Evolutionary conservation across 2,329 filamentous ascomycete species (phyloP), one percentile per base, ranked within the genome.

Genomic region (Fusarium duplospermum): DNA sequence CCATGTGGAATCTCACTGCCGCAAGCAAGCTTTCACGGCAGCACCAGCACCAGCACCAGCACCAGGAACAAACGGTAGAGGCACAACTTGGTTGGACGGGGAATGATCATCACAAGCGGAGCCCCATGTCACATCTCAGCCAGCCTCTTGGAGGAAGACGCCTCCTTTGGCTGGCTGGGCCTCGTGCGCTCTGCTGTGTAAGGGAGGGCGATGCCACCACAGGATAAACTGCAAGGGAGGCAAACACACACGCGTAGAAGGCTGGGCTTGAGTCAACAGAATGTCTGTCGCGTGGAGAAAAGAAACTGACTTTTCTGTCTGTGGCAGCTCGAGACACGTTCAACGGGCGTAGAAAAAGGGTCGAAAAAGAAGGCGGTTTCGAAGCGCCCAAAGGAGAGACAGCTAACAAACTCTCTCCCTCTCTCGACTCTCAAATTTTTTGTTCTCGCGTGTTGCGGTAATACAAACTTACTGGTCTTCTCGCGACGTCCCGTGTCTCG

Each of bases 31-130:
- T 27, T 36, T 45, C 27, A 33, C 58, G 58, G 58, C 58, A 60
- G 33, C 20, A 36, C 52, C 52, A 57, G n/a, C n/a, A 22, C 52
- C 52, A 57, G 20, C 31, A 57, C 61, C 61, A 24, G 24, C 31
- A 57, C 61, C 61, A 63, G 61, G 61, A 63, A 63, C 61, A 33
- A 63, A 56, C 61, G 47, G 47, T 22, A 9, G 47, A 36, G 18
- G 47, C 31, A 16, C 4, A 4, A 31, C 27, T 20, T 54, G 47
- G 47, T 54, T 54, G 47, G 47, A n/a, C 14, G 24, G 27, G 47
- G 31, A 33, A 11, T 5, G 9, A 54, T 31, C 27, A 45, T 64
- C 33, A 58, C 50, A 64, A 64, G 52, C 57, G 62, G 62, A 36
- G 50, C 18, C 31, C 18, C 6, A 14, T 8, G 47, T 14, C 24